Conservation (phyloP, 768 basidiomycete genomes). For the Boletus coccyginus region DNA sequence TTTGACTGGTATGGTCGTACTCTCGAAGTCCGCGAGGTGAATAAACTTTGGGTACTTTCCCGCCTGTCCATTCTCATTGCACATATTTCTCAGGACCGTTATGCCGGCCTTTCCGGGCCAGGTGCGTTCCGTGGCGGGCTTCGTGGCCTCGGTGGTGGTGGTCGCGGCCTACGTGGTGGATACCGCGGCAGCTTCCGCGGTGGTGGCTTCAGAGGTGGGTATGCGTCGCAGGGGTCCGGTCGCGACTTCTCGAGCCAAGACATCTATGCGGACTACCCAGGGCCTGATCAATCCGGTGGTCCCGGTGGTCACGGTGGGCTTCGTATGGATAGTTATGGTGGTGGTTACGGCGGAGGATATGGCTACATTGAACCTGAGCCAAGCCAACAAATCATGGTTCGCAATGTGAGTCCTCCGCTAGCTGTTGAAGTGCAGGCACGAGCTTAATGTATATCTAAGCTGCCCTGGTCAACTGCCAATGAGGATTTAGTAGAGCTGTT, state of each 20-base stretch:
- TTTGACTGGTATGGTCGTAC: constrained; percentile 97
- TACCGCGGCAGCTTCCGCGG: constrained; percentile 46
- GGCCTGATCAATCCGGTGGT: constrained; percentile 65
- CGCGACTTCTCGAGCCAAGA: constrained; percentile 86
- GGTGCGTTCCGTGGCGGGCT: constrained; percentile 56
- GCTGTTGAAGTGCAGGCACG: neutral
- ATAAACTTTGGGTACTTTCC: constrained; percentile 8
- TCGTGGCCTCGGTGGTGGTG: constrained; percentile 47
- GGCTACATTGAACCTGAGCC: constrained; percentile 68
- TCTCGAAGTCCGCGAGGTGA: constrained; percentile 93
- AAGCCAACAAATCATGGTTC: constrained; percentile 96
- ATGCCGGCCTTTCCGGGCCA: constrained; percentile 77
- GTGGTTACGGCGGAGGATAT: constrained; percentile 39
- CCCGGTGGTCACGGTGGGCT: constrained; percentile 32
- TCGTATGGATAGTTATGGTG: constrained; percentile 37
- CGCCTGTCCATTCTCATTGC: neutral
- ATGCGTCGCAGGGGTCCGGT: constrained; percentile 44
- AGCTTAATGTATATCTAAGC: constrained; percentile 40
- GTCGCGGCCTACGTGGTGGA: constrained; percentile 19
- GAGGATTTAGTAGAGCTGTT: constrained; percentile 98
- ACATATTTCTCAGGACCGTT: constrained; percentile 66
- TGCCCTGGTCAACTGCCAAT: constrained; percentile 99
- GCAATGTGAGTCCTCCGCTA: constrained; percentile 72
- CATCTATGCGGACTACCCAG: constrained; percentile 89
- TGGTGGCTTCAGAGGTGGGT: constrained; percentile 55